Conservation (phyloP, 83 land plant genomes). For the Larix sibirica region DNA sequence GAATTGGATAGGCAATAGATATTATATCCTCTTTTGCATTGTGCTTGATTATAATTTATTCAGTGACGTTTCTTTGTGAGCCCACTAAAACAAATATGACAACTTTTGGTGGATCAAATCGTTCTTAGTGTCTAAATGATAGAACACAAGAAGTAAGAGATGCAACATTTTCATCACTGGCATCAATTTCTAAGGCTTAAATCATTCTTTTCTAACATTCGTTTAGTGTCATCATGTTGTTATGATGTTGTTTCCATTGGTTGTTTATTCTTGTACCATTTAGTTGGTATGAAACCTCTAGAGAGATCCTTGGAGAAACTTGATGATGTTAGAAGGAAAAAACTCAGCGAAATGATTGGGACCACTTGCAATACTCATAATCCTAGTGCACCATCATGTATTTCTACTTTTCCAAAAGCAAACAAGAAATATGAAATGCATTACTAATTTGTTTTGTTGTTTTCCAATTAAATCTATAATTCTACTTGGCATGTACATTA, state of each 20-base stretch:
- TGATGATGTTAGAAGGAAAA: conserved; percentile 22
- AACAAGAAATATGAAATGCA: background rate
- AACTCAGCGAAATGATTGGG: conserved; percentile 52
- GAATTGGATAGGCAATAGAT: background rate
- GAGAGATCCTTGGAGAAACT: conserved; percentile 56
- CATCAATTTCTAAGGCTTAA: conserved; percentile 49
- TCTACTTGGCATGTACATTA: background rate
- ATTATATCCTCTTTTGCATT: background rate
- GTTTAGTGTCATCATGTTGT: background rate
- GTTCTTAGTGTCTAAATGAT: conserved; percentile 41
- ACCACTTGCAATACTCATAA: conserved; percentile 15
- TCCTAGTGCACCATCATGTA: too few relatives aligned
- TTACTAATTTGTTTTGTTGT: too few relatives aligned
- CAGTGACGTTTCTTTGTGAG: background rate
- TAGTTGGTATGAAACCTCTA: conserved; percentile 50
- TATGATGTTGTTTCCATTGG: background rate
- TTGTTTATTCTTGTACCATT: conserved; percentile 18
- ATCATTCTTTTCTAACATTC: background rate
- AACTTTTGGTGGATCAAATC: background rate
- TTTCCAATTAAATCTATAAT: background rate
- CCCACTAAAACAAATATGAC: background rate
- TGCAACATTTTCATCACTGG: conserved; percentile 50
- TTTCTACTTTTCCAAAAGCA: background rate
- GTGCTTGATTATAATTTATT: background rate
- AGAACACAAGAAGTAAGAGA: conserved; percentile 57